Evolutionary conservation across 495 filamentous ascomycete species (phyloP).

Genomic region (Gamarada debralockiae): DNA sequence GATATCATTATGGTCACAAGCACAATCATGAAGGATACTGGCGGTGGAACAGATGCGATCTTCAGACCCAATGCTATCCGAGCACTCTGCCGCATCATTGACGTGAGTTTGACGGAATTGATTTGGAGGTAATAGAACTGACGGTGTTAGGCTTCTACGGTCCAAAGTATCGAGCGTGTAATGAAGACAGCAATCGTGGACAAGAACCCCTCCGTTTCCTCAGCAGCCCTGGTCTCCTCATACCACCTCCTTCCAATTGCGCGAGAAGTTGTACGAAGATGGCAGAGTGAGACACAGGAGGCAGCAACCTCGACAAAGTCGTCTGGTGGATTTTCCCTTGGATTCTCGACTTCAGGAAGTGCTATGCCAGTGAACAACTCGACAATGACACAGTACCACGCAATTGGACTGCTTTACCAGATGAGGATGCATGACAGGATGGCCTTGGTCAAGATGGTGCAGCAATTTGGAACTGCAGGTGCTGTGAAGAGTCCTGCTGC

Average conservation of each 20-base stretch:
- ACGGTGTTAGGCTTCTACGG: conserved; percentile 74
- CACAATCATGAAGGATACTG: conserved; percentile 99
- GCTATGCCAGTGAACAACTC: conserved; percentile 72
- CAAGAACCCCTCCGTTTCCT: conserved; percentile 97
- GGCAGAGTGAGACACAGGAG: conserved; percentile 99
- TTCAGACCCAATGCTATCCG: conserved; percentile 97
- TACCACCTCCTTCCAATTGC: conserved; percentile 98
- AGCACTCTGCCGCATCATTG: conserved; percentile 93
- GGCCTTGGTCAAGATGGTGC: conserved; percentile 99
- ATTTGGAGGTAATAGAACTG: conserved; percentile 17
- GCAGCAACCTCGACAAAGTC: conserved; percentile 87
- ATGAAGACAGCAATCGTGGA: conserved; percentile 99
- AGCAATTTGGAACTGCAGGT: conserved; percentile 89
- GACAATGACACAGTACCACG: conserved; percentile 97
- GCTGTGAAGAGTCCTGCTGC: conserved; percentile 93
- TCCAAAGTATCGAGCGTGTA: conserved; percentile 95
- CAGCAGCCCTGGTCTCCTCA: conserved; percentile 92
- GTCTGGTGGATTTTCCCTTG: conserved; percentile 81
- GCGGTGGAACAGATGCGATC: conserved; percentile 89
- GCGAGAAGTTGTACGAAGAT: conserved; percentile 90
- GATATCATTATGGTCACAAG: conserved; percentile 99
- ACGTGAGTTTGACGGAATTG: conserved; percentile 54
- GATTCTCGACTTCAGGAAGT: conserved; percentile 73
- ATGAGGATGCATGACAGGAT: conserved; percentile 97
- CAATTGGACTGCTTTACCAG: conserved; percentile 95